These are phyloP conservation scores for Furcasterigmium sp. DNA, from an alignment of 2,329 filamentous ascomycete genomes.

Conservation along the genomic window DNA sequence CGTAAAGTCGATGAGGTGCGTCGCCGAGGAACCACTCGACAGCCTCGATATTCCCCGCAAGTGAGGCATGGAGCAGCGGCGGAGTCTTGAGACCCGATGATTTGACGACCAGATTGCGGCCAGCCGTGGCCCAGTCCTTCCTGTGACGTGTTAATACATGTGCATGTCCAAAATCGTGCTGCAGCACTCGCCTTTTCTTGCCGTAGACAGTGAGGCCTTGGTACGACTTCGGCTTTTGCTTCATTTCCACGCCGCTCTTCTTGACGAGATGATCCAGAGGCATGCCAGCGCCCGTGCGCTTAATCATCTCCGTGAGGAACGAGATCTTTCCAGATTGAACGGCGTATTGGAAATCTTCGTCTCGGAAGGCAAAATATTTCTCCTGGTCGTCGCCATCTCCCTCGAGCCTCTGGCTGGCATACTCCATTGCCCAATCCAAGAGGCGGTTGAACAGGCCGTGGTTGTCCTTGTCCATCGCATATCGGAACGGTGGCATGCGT, in stretches of 20 bases:
- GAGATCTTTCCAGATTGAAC: conserved; percentile 44
- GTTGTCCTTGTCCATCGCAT: conserved; percentile 49
- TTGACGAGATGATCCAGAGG: conserved; percentile 63
- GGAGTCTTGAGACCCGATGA: conserved; percentile 39
- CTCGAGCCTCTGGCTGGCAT: conserved; percentile 28
- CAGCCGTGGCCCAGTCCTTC: conserved; percentile 67
- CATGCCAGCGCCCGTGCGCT: conserved; percentile 60
- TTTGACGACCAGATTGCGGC: conserved; percentile 38
- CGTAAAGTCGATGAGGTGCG: conserved; percentile 60
- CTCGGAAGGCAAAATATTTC: conserved; percentile 32
- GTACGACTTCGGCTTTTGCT: conserved; percentile 66
- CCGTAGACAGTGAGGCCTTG: conserved; percentile 73
- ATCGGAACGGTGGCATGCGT: conserved; percentile 31
- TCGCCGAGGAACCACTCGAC: conserved; percentile 77
- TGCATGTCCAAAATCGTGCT: too few relatives aligned
- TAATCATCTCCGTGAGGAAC: conserved; percentile 60
- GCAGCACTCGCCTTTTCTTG: conserved; percentile 48
- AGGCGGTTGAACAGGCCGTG: conserved; percentile 48
- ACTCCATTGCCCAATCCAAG: conserved; percentile 47
- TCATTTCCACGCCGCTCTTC: conserved; percentile 57
- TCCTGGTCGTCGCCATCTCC: conserved; percentile 26
- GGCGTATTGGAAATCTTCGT: conserved; percentile 34
- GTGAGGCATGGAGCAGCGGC: conserved; percentile 56
- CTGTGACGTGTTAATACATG: conserved; percentile 24
- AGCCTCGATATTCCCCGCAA: conserved; percentile 53